Evolutionary conservation across 2,329 filamentous ascomycete species (phyloP).

Genomic region (Macrophomina pseudophaseolina): DNA sequence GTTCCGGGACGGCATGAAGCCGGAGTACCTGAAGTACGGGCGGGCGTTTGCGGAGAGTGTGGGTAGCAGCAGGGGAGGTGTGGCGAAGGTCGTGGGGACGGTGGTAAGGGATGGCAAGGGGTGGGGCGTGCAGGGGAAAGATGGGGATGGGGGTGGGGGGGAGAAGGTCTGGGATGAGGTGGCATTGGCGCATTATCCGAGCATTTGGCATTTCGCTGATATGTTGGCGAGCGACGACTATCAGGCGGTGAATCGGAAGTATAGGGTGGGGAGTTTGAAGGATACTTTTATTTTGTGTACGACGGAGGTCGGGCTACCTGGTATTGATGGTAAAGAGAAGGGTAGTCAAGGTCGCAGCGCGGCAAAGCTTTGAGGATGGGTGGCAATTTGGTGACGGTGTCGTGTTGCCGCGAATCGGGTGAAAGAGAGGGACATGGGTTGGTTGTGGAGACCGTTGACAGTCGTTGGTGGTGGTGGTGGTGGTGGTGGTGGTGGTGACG

Average conservation of each 20-base stretch:
- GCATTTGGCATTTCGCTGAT: conserved; percentile 65
- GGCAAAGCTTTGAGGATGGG: conserved; percentile 1
- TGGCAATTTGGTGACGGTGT: neutral
- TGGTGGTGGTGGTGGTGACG: neutral
- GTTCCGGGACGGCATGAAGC: conserved; percentile 59
- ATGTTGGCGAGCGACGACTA: conserved; percentile 65
- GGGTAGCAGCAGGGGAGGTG: conserved; percentile 60
- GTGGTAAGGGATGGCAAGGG: conserved; percentile 51
- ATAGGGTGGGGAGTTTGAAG: conserved; percentile 56
- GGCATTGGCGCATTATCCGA: conserved; percentile 68
- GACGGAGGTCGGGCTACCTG: conserved; percentile 51
- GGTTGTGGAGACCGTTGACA: neutral
- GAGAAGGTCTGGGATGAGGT: conserved; percentile 64
- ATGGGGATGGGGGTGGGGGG: conserved; percentile 54
- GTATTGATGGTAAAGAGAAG: neutral
- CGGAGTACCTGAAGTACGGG: conserved; percentile 63
- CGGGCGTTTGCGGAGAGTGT: conserved; percentile 56
- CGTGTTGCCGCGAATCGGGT: neutral
- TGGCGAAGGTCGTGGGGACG: conserved; percentile 66
- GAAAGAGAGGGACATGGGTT: neutral
- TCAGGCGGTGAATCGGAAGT: conserved; percentile 61
- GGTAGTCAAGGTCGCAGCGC: neutral
- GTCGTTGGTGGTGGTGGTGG: neutral
- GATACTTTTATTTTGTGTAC: conserved; percentile 62
- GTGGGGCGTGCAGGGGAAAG: conserved; percentile 58